Conservation (phyloP, 2,329 filamentous ascomycete genomes). For the Fusarium sarcochroum region DNA sequence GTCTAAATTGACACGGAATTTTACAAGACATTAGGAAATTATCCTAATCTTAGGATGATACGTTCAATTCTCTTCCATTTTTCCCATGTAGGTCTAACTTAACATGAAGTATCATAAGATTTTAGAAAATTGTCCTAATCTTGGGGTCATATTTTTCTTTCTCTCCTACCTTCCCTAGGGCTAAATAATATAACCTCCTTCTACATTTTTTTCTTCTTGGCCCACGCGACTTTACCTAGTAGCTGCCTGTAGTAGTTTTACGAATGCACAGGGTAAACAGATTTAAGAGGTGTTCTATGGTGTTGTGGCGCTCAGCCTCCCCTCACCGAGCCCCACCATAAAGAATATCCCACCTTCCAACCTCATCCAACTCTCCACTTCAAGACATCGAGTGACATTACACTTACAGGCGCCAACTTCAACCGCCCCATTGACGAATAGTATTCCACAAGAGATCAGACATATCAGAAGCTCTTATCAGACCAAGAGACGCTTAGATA, state of each 20-base stretch:
- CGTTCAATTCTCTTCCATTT: background rate
- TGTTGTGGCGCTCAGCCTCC: conserved; percentile 32
- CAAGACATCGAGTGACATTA: conserved; percentile 24
- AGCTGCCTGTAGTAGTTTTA: no score
- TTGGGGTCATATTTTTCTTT: no score
- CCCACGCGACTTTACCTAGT: no score
- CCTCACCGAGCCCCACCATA: conserved; percentile 37
- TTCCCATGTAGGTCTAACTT: no score
- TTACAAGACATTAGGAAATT: no score
- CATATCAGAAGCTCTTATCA: background rate
- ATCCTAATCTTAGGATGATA: no score
- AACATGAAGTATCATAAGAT: no score
- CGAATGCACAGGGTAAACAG: background rate
- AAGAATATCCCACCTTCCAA: conserved; percentile 39
- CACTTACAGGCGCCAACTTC: background rate
- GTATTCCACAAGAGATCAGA: background rate
- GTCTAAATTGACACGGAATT: no score
- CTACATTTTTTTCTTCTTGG: no score
- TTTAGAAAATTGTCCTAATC: no score
- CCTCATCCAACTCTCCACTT: conserved; percentile 34
- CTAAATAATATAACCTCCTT: no score
- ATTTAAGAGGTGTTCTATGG: background rate
- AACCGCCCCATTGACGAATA: background rate
- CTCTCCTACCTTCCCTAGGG: no score
- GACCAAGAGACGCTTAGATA: background rate